phyloP scores from a whole-genome alignment of 176 grass and related monocot genomes.

The Leersia perrieri region DNA sequence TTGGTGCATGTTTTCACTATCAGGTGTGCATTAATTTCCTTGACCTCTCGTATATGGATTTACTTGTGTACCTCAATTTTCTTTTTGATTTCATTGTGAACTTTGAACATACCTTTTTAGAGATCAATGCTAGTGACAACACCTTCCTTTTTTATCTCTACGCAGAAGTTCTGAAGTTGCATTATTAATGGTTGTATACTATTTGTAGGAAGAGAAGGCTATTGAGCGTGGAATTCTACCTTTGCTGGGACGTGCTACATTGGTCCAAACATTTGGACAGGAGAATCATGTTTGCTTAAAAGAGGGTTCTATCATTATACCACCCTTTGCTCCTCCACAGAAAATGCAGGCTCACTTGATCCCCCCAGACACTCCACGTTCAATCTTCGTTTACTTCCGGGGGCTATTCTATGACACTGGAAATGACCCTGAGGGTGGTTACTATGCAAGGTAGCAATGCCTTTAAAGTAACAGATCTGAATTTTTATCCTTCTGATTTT shows the following conservation, averaged over 20 bases:
- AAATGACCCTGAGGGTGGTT: constrained; percentile 92
- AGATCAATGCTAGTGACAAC: background rate
- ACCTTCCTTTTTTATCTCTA: background rate
- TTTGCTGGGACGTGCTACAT: constrained; percentile 67
- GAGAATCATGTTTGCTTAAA: constrained; percentile 94
- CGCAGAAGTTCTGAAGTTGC: background rate
- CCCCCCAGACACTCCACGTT: constrained; percentile 77
- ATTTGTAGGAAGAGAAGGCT: constrained; percentile 84
- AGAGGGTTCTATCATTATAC: constrained; percentile 91
- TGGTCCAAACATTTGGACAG: constrained; percentile 96
- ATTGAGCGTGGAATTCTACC: constrained; percentile 86
- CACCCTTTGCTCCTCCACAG: constrained; percentile 89
- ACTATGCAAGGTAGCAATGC: constrained; percentile 78
- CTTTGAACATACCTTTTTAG: background rate
- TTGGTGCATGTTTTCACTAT: constrained; percentile 94
- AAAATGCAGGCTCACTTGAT: constrained; percentile 98
- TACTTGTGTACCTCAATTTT: constrained; percentile 2
- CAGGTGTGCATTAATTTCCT: constrained; percentile 35
- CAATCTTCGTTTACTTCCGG: constrained; percentile 93
- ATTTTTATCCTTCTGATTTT: background rate
- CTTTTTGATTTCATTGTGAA: background rate
- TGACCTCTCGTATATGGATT: background rate
- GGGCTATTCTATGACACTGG: constrained; percentile 95
- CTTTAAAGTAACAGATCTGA: background rate
- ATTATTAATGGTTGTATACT: background rate